Conservation (phyloP, 2,329 filamentous ascomycete species). For the Cercospora sp. region DNA sequence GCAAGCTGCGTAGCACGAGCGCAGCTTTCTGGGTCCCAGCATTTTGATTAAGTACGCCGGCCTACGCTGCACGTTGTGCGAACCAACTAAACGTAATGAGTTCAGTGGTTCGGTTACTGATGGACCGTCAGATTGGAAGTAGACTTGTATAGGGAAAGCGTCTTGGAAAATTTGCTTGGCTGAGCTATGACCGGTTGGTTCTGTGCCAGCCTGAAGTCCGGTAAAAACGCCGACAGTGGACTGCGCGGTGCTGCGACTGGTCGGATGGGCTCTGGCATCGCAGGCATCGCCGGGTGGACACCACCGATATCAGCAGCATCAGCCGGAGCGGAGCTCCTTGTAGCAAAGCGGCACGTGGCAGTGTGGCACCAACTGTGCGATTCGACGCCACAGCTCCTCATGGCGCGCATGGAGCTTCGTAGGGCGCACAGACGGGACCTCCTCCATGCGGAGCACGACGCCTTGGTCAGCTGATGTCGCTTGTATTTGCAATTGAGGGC, state of each 20-base stretch:
- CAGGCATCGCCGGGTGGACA: not conserved
- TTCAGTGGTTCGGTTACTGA: constrained; percentile 8
- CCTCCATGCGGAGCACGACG: not conserved
- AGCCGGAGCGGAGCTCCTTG: constrained; percentile 8
- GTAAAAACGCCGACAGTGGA: constrained; percentile 1
- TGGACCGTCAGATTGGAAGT: constrained; percentile 11
- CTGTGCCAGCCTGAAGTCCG: not conserved
- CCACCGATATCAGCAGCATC: not conserved
- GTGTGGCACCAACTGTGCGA: not conserved
- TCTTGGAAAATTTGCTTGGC: constrained; percentile 8
- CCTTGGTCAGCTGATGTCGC: not conserved
- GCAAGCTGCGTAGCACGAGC: constrained; percentile 13
- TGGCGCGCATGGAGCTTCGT: not conserved
- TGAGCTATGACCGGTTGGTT: not conserved
- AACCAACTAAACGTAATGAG: constrained; percentile 11
- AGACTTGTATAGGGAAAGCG: constrained; percentile 11
- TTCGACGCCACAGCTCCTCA: not conserved
- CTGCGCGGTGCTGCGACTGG: not conserved
- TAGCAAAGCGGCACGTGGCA: constrained; percentile 12
- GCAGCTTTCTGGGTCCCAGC: constrained; percentile 14
- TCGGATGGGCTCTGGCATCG: not conserved
- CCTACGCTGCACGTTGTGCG: constrained; percentile 3
- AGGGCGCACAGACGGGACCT: not conserved
- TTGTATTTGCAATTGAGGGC: not conserved
- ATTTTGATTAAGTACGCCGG: constrained; percentile 19